Conservation (phyloP, 1,284 basidiomycete species). For the Mycosarcoma mackinlayi region DNA sequence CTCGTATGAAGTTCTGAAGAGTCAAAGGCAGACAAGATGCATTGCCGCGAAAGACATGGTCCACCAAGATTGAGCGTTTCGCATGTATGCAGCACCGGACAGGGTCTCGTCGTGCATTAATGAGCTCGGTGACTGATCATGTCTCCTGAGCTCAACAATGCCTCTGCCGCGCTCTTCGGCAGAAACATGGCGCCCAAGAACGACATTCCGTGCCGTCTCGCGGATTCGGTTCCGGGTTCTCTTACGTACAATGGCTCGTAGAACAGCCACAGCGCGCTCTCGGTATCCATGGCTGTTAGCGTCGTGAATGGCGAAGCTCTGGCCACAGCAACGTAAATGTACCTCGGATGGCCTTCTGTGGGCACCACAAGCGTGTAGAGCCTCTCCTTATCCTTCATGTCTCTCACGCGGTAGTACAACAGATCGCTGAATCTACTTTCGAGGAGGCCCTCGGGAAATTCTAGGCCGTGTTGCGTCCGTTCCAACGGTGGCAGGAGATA, state of each 20-base stretch:
- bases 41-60: no score
- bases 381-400: background rate
- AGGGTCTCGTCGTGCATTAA: no score
- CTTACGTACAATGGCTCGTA: background rate
- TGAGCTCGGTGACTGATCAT: background rate
- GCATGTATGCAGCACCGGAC: no score
- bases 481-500: slow-evolving; percentile 10
- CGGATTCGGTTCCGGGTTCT: background rate
- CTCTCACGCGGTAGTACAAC: background rate
- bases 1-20: no score
- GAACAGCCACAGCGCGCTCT: slow-evolving; percentile 4
- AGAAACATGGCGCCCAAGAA: slow-evolving; percentile 12
- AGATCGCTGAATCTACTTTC: background rate
- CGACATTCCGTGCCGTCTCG: background rate
- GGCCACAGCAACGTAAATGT: background rate
- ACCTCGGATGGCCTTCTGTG: background rate
- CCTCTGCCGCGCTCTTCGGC: background rate
- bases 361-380: background rate
- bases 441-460: background rate
- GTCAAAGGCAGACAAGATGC: no score
- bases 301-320: background rate
- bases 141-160: background rate
- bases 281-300: background rate
- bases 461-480: background rate
- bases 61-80: no score